Evolutionary conservation across 768 basidiomycete genomes (phyloP), one percentile per base, ranked within the genome.

Genomic region (Trichaptum fuscoviolaceum): DNA sequence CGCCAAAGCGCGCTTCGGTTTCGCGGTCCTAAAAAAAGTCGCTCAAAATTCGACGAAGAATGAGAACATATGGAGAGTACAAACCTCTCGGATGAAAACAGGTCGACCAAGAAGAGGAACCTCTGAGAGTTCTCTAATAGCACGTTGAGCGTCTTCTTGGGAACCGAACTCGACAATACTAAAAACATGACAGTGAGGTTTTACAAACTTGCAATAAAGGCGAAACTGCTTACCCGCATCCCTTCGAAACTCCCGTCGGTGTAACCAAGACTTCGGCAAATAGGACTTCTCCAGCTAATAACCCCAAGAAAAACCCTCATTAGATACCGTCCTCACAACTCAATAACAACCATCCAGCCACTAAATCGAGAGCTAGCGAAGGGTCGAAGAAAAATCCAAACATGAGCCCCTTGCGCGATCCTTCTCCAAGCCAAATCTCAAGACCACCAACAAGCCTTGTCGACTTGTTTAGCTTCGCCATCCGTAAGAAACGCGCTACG

Each of bases 241-340:
- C 96, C 78, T 99, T 99, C 26, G 96, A 98, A 65, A 96, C 87
- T 34, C 96, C 96, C 24, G 92, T 96, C 18, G 96, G 96, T 7
- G 97, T 97, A 72, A 95, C 83, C 74, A 99, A 88, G 72, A 99
- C 95, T 89, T 99, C 96, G 86, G 96, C 93, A 88, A 99, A 99
- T 79, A 96, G 90, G 76, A 98, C 96, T 85, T 96, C 95, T 85
- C 96, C 96, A 88, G 94, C 96, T 96, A 89, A 87, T 85, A 84
- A 88, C 82, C 88, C 88, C 87, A 83, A 88, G 85, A 87, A 83
- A 90, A 92, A 85, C 88, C 89, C 89, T 90, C 89, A 91, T 92
- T 89, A 93, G 69, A 78, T 52, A 73, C 75, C 74, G 89, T 91
- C 90, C 89, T 90, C 88, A 85, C 86, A 82, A 83, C 85, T 90